Percentiles rank a stretch among this genome's conserved stretches.
Conservation (phyloP, 2,329 filamentous ascomycete genomes). For the Fonsecaea pedrosoi region DNA sequence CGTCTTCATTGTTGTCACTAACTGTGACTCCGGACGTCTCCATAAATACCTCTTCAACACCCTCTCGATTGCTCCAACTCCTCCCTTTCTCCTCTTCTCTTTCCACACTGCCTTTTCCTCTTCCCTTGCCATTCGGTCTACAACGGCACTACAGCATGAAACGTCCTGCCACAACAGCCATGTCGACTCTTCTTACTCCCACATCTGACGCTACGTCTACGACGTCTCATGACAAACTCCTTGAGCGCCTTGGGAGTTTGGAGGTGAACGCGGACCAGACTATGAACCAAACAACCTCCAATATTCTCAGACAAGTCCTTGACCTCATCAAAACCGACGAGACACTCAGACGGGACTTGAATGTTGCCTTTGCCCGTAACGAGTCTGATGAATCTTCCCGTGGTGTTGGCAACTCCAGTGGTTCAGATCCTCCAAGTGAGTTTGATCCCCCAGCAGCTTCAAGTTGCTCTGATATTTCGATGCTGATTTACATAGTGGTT, state of each 20-base stretch:
- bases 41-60: conserved; percentile 12
- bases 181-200: not conserved
- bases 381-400: not conserved
- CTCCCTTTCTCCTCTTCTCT: not conserved
- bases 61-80: not conserved
- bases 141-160: not conserved
- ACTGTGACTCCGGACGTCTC: not conserved
- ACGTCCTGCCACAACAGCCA: not conserved
- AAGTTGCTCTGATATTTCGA: not conserved
- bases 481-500: not conserved
- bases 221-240: not conserved
- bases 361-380: not conserved
- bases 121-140: not conserved
- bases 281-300: not conserved
- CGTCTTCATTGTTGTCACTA: not conserved
- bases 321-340: not conserved
- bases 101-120: not conserved
- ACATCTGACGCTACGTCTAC: not conserved
- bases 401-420: not conserved
- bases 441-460: not conserved
- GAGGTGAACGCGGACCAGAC: not conserved
- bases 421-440: not conserved
- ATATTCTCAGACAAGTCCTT: not conserved
- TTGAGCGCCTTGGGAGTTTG: not conserved
- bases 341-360: not conserved